Evolutionary conservation across 140 eudicot genomes (phyloP).

Genomic region (Oenanthe javanica): DNA sequence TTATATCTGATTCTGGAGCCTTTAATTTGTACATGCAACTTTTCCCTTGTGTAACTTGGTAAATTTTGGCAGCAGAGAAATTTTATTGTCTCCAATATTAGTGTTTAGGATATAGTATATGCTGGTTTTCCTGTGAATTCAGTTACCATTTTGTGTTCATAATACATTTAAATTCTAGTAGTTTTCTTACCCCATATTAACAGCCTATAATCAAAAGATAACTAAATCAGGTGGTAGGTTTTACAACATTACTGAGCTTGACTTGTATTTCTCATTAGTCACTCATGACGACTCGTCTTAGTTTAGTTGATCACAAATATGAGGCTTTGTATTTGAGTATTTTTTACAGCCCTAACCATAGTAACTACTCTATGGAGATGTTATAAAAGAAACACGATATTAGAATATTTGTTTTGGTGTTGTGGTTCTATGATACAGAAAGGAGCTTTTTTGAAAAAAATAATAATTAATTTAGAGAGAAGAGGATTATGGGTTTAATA

Average conservation of each 20-base stretch:
- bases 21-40: neutral
- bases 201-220: neutral
- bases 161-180: neutral
- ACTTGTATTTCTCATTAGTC: neutral
- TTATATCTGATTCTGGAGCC: neutral
- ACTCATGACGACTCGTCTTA: neutral
- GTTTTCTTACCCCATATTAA: neutral
- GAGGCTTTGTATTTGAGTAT: neutral
- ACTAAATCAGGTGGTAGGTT: neutral
- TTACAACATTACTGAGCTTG: neutral
- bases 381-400: neutral
- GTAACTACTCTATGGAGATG: neutral
- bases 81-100: neutral
- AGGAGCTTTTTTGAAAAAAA: no score
- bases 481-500: no score
- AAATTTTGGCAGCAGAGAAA: neutral
- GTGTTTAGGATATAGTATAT: neutral
- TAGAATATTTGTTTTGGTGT: neutral
- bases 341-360: neutral
- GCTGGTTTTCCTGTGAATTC: neutral
- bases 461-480: no score
- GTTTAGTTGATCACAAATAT: neutral
- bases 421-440: no score
- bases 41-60: neutral
- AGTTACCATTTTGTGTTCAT: neutral